Percentiles rank a stretch among this genome's conserved stretches.
These are phyloP conservation scores for Psilocybe sp. DNA, from an alignment of 768 basidiomycete species.

Conservation along the genomic window DNA sequence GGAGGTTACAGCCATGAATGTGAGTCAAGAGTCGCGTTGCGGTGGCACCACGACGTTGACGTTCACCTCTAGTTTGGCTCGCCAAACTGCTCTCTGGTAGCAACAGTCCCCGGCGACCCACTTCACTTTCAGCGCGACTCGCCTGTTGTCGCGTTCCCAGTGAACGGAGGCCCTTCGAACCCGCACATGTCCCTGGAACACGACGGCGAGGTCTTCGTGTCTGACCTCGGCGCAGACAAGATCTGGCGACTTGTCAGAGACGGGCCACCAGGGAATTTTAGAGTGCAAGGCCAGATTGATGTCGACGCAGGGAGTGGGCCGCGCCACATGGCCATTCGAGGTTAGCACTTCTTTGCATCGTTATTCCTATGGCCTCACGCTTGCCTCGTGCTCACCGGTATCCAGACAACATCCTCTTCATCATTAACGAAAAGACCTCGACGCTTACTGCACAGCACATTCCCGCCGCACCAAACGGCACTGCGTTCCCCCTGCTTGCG, in stretches of 20 bases:
- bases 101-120: constrained; percentile 37
- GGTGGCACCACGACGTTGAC: not conserved
- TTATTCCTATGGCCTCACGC: not conserved
- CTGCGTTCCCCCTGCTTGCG: constrained; percentile 42
- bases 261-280: constrained; percentile 41
- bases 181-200: constrained; percentile 62
- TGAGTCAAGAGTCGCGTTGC: constrained; percentile 21
- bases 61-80: constrained; percentile 30
- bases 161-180: constrained; percentile 42
- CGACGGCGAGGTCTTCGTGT: constrained; percentile 51
- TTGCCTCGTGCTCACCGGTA: not conserved
- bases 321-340: constrained; percentile 30
- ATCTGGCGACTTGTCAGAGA: constrained; percentile 56
- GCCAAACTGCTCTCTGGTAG: constrained; percentile 30
- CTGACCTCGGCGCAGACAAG: constrained; percentile 63
- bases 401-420: constrained; percentile 44
- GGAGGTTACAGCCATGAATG: constrained; percentile 56
- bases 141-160: constrained; percentile 46
- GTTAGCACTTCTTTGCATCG: constrained; percentile 1
- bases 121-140: constrained; percentile 32
- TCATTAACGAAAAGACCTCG: constrained; percentile 49
- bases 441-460: constrained; percentile 58
- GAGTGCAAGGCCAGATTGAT: constrained; percentile 53
- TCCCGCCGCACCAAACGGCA: constrained; percentile 47
- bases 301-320: constrained; percentile 57